phyloP scores from a whole-genome alignment of 495 filamentous ascomycete genomes.

The Poronia punctata region DNA sequence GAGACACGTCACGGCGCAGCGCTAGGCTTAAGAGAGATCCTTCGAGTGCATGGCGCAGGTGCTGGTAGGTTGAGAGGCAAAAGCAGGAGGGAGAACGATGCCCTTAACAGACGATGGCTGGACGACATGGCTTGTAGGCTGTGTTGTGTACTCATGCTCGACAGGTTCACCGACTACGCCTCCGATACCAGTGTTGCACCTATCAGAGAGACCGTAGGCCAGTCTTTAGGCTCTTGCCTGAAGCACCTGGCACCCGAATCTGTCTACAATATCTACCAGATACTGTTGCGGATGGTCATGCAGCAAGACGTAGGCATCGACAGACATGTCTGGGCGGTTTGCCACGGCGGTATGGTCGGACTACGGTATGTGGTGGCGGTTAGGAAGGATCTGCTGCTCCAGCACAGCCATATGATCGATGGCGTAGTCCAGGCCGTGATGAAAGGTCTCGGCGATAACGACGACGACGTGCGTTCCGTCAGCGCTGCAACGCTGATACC shows the following conservation, averaged over 20 bases:
- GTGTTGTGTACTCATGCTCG: constrained; percentile 92
- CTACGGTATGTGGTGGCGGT: constrained; percentile 91
- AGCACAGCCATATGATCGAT: constrained; percentile 79
- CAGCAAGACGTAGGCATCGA: constrained; percentile 69
- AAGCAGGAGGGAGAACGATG: constrained; percentile 64
- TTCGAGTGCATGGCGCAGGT: constrained; percentile 84
- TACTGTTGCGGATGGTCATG: constrained; percentile 86
- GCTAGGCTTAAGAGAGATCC: constrained; percentile 87
- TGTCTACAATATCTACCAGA: constrained; percentile 71
- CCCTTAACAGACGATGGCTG: constrained; percentile 73
- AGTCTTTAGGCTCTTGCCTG: constrained; percentile 83
- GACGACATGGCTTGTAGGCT: constrained; percentile 89
- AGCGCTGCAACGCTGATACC: constrained; percentile 95
- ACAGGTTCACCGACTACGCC: constrained; percentile 95
- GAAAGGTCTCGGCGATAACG: constrained; percentile 82
- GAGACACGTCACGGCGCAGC: constrained; percentile 96
- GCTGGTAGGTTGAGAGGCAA: constrained; percentile 75
- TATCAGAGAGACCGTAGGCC: constrained; percentile 93
- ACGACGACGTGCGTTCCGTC: constrained; percentile 94
- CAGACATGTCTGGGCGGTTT: constrained; percentile 80
- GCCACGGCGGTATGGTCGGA: constrained; percentile 97
- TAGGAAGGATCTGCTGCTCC: constrained; percentile 80
- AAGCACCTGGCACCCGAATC: constrained; percentile 67
- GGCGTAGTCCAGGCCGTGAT: constrained; percentile 88
- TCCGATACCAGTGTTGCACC: constrained; percentile 95